Evolutionary conservation across 495 filamentous ascomycete genomes (phyloP).

Genomic region (Arthonia radiata): DNA sequence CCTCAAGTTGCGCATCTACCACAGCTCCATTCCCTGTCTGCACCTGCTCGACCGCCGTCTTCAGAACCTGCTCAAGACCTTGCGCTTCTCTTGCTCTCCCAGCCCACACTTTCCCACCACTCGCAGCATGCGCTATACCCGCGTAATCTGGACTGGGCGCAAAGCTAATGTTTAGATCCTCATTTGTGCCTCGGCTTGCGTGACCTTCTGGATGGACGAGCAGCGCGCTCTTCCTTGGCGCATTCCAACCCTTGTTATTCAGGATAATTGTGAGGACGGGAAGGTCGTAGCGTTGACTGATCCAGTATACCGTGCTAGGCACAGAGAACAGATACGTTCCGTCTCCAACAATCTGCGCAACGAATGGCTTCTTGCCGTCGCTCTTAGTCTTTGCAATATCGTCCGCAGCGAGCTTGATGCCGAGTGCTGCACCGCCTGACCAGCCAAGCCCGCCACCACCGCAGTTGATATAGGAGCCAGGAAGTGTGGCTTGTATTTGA

Average conservation of each 20-base stretch:
- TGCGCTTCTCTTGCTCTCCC: slow-evolving; percentile 33
- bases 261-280: slow-evolving; percentile 76
- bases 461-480: slow-evolving; percentile 79
- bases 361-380: slow-evolving; percentile 64
- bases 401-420: slow-evolving; percentile 68
- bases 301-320: slow-evolving; percentile 85
- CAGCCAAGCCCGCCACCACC: slow-evolving; percentile 84
- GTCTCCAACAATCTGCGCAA: slow-evolving; percentile 82
- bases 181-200: slow-evolving; percentile 45
- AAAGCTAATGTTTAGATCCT: slow-evolving; percentile 79
- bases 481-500: slow-evolving; percentile 47
- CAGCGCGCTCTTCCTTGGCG: slow-evolving; percentile 46
- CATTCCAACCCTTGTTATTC: slow-evolving; percentile 92
- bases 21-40: slow-evolving; percentile 43
- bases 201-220: slow-evolving; percentile 63
- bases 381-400: slow-evolving; percentile 26
- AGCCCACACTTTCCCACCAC: slow-evolving; percentile 47
- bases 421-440: slow-evolving; percentile 67
- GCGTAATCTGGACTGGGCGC: slow-evolving; percentile 68
- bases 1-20: slow-evolving; percentile 28
- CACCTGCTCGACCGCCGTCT: slow-evolving; percentile 42
- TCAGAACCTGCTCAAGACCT: slow-evolving; percentile 34
- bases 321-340: slow-evolving; percentile 76
- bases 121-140: slow-evolving; percentile 75
- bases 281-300: slow-evolving; percentile 60